Evolutionary conservation across 1,284 basidiomycete genomes (phyloP).

Genomic region (Sporisorium sorghi): DNA sequence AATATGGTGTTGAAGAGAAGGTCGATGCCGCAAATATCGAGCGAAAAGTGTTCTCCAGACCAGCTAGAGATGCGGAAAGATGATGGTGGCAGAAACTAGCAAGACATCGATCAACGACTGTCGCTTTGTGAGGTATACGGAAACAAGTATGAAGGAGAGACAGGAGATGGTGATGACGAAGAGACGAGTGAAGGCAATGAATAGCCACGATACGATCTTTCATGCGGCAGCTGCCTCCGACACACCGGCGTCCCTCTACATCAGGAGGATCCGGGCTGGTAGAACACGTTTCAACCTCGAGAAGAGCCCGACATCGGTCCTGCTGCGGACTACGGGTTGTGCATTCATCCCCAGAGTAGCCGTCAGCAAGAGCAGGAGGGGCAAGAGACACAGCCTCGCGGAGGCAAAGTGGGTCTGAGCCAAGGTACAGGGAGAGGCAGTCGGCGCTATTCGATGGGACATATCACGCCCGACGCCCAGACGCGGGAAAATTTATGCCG

Average conservation of each 20-base stretch:
- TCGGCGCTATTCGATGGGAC: constrained; percentile 38
- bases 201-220: no score
- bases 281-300: constrained; percentile 21
- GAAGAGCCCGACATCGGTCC: background rate
- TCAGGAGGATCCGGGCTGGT: background rate
- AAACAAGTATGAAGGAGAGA: background rate
- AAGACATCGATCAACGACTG: constrained; percentile 35
- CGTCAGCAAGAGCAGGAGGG: no score
- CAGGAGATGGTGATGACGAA: no score
- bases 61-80: constrained; percentile 16
- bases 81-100: background rate
- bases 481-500: background rate
- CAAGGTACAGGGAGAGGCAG: background rate
- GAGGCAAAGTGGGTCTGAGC: background rate
- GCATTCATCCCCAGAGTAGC: background rate
- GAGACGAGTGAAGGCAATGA: no score
- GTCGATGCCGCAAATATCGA: background rate
- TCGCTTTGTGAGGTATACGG: background rate
- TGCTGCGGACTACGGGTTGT: background rate
- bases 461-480: constrained; percentile 22
- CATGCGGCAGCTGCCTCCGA: background rate
- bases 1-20: background rate
- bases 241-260: no score
- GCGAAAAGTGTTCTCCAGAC: constrained; percentile 11
- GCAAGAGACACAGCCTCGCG: no score